Percentiles rank a stretch among this genome's conserved stretches.
Conservation (phyloP, 352 stramenopile species). For the Chrysophaeum taylorii region DNA sequence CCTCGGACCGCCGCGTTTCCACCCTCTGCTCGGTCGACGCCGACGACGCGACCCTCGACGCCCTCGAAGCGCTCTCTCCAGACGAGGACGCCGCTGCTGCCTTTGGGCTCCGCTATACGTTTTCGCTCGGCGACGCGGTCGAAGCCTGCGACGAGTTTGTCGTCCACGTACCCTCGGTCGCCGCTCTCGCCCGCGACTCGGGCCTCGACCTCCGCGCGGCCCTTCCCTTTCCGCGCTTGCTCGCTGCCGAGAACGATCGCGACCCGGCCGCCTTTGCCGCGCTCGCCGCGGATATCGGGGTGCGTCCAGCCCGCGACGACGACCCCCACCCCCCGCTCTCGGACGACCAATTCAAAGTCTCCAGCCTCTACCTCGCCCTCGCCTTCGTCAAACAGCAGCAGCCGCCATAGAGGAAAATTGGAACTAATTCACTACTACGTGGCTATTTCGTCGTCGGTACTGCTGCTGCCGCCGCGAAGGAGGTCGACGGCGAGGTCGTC, state of each 20-base stretch:
- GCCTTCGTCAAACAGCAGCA: too few relatives aligned
- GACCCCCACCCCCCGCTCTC: not conserved
- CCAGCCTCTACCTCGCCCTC: not conserved
- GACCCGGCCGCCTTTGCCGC: not conserved
- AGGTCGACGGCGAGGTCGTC: too few relatives aligned
- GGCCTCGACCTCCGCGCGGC: not conserved
- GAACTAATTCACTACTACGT: too few relatives aligned
- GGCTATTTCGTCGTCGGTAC: too few relatives aligned
- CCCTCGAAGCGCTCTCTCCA: too few relatives aligned
- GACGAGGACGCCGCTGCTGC: slow-evolving; percentile 16
- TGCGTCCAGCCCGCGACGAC: not conserved
- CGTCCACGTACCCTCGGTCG: slow-evolving; percentile 58
- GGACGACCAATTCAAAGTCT: not conserved
- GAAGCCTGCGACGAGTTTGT: slow-evolving; percentile 58
- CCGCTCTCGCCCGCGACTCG: not conserved
- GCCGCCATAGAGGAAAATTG: too few relatives aligned
- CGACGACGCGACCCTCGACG: too few relatives aligned
- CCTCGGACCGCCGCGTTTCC: too few relatives aligned
- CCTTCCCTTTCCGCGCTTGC: not conserved
- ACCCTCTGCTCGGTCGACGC: too few relatives aligned
- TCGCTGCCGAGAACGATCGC: not conserved
- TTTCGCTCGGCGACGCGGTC: slow-evolving; percentile 59
- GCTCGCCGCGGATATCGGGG: not conserved
- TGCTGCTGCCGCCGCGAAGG: too few relatives aligned
- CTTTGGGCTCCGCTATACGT: slow-evolving; percentile 69